Percentiles rank a stretch among this genome's conserved stretches.
Evolutionary conservation across 2,329 filamentous ascomycete species (phyloP).

Genomic region (Dothidotthia symphoricarpi): DNA sequence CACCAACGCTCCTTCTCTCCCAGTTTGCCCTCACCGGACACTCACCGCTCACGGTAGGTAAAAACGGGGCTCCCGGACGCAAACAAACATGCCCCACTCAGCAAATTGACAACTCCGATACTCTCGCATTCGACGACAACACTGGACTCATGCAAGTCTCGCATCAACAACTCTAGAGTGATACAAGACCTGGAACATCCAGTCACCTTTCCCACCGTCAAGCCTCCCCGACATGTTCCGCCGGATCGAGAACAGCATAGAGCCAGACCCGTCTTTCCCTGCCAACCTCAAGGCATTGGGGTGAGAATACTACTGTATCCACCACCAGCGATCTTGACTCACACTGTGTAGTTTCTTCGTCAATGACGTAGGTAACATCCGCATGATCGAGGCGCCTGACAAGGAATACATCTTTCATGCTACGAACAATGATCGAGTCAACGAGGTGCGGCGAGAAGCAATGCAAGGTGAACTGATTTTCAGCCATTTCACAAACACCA

Average conservation of each 20-base stretch:
- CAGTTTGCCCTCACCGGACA: conserved; percentile 8
- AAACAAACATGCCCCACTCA: too few species aligned
- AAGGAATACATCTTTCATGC: conserved; percentile 73
- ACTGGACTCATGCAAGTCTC: too few species aligned
- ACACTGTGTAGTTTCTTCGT: conserved; percentile 66
- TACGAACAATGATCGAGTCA: conserved; percentile 72
- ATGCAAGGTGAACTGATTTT: conserved; percentile 62
- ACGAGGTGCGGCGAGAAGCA: conserved; percentile 66
- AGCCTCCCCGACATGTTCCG: conserved; percentile 64
- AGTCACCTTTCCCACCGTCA: not conserved
- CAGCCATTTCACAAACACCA: not conserved
- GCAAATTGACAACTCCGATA: not conserved
- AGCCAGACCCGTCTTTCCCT: conserved; percentile 63
- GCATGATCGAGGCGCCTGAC: conserved; percentile 64
- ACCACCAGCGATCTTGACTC: not conserved
- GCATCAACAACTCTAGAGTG: too few species aligned
- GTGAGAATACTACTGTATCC: conserved; percentile 48
- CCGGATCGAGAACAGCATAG: conserved; percentile 65
- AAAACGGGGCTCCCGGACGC: conserved; percentile 9
- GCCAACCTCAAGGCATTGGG: conserved; percentile 68
- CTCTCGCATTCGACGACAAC: not conserved
- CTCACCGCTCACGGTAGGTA: conserved; percentile 12
- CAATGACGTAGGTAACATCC: conserved; percentile 72
- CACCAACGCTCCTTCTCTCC: conserved; percentile 9
- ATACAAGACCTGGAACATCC: too few species aligned